Evolutionary conservation across 176 grass and related monocot species (phyloP).

Genomic region (Oryza longistaminata): DNA sequence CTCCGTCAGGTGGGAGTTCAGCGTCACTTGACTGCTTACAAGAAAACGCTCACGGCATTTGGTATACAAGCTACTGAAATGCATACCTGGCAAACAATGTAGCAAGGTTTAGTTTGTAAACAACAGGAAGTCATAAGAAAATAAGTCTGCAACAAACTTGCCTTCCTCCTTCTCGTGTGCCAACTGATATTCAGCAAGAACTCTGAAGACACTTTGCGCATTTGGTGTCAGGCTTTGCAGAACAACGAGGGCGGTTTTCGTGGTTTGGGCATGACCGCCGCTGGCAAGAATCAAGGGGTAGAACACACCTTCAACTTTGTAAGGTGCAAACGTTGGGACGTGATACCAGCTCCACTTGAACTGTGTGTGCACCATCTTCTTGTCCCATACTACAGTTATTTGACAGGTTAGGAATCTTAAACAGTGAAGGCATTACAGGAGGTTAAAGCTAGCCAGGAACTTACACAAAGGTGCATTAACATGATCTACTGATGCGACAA

Average conservation of each 20-base stretch:
- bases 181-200: slow-evolving; percentile 88
- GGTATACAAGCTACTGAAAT: slow-evolving; percentile 72
- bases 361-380: slow-evolving; percentile 96
- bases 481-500: slow-evolving; percentile 85
- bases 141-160: slow-evolving; percentile 25
- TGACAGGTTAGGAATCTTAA: slow-evolving; percentile 34
- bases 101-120: neutral
- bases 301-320: slow-evolving; percentile 80
- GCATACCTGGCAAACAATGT: slow-evolving; percentile 72
- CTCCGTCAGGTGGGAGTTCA: slow-evolving; percentile 89
- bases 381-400: slow-evolving; percentile 82
- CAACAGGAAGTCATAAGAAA: slow-evolving; percentile 3
- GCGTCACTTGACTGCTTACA: slow-evolving; percentile 89
- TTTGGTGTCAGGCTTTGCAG: slow-evolving; percentile 95
- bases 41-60: slow-evolving; percentile 89
- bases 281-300: slow-evolving; percentile 82
- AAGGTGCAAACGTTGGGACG: slow-evolving; percentile 78
- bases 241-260: slow-evolving; percentile 79
- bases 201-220: slow-evolving; percentile 93
- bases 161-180: slow-evolving; percentile 94
- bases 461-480: slow-evolving; percentile 92
- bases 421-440: slow-evolving; percentile 17
- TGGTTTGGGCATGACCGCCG: slow-evolving; percentile 78
- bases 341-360: slow-evolving; percentile 95
- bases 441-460: slow-evolving; percentile 33